Base-by-base conservation (phyloP, 352 stramenopile genomes). In the Phytophthora kernoviae region DNA sequence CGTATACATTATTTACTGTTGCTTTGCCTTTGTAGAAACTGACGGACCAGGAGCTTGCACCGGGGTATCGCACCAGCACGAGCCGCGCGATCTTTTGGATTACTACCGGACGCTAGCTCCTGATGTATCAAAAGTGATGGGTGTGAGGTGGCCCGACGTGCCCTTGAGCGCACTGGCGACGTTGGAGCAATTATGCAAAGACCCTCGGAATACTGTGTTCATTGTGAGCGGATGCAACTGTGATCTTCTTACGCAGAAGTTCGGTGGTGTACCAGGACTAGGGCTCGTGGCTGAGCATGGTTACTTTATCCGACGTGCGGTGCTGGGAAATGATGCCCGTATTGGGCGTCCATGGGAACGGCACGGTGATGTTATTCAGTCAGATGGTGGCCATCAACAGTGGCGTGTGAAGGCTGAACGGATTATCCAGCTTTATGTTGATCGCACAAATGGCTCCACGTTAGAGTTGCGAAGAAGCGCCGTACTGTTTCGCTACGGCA, bases 361-460 rank as follows among this genome's bases (percentile, higher is more conserved):
- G n/a, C 73, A 82, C 41, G 84, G 75, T 7, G 81, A 90, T 27
- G 58, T 78, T n/a, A 84, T 90, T 45, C 76, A 78, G 9, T 65
- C 74, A 4, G 77, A 91, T 47, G 69, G 70, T 18, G 66, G 65
- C 9, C 70, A 76, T 17, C 70, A 94, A 5, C 89, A 84, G 10
- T 99, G 97, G 97, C 93, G 97, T 22, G 87, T 97, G 3, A 96
- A 98, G 56, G 94, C 93, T 0, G 85, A 98, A 58, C 88, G 84
- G 32, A 94, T 99, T 36, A 99, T 99, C 77, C 81, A 99, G 70
- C 83, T 99, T 5, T 99, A 99, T 69, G 94, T 98, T 20, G 95
- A 98, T 64, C 84, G 96, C 33, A 99, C 98, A 2, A 98, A 99
- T 67, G 97, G 98, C 12, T 98, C 97, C 9, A 98, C 98, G 44